phyloP scores from a whole-genome alignment of 2,329 filamentous ascomycete species.

The Elsinoe fawcettii region DNA sequence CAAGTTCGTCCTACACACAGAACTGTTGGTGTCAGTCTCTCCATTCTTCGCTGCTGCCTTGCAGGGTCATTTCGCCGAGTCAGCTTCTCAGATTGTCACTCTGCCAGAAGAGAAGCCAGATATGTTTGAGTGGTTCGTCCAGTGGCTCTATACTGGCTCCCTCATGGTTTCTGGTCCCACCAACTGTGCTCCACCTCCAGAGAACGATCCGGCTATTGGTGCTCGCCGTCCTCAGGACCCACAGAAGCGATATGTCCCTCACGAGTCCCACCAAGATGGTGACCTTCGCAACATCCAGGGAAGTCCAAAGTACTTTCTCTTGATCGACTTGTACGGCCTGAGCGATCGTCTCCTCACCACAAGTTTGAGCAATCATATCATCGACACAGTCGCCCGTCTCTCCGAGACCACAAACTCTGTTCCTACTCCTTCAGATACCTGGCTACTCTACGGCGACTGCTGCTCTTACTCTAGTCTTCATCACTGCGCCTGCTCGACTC shows the following conservation, averaged over 20 bases:
- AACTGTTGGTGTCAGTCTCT: conserved; percentile 39
- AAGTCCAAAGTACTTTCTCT: conserved; percentile 43
- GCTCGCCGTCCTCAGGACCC: conserved; percentile 18
- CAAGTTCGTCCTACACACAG: conserved; percentile 41
- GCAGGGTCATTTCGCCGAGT: conserved; percentile 41
- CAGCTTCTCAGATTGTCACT: conserved; percentile 34
- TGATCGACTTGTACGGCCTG: conserved; percentile 41
- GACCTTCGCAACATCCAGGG: conserved; percentile 39
- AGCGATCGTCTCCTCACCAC: conserved; percentile 42
- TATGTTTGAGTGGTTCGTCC: conserved; percentile 44
- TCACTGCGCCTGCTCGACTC: conserved; percentile 11
- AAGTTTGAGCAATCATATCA: conserved; percentile 37
- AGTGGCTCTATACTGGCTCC: conserved; percentile 43
- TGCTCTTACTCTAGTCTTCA: conserved; percentile 1
- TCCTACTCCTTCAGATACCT: conserved; percentile 42
- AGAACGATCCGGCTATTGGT: conserved; percentile 13
- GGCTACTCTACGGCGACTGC: conserved; percentile 37
- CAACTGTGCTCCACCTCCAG: conserved; percentile 6
- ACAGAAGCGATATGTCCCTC: background rate
- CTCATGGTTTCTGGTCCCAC: conserved; percentile 22
- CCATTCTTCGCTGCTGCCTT: conserved; percentile 47
- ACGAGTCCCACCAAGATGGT: conserved; percentile 24
- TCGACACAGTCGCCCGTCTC: conserved; percentile 37
- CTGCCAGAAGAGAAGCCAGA: conserved; percentile 39
- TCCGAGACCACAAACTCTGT: conserved; percentile 44